Percentiles rank a stretch among this genome's conserved stretches.
These are phyloP conservation scores for Rhynchosporium secalis DNA, from an alignment of 2,329 filamentous ascomycete species.

Conservation along the genomic window DNA sequence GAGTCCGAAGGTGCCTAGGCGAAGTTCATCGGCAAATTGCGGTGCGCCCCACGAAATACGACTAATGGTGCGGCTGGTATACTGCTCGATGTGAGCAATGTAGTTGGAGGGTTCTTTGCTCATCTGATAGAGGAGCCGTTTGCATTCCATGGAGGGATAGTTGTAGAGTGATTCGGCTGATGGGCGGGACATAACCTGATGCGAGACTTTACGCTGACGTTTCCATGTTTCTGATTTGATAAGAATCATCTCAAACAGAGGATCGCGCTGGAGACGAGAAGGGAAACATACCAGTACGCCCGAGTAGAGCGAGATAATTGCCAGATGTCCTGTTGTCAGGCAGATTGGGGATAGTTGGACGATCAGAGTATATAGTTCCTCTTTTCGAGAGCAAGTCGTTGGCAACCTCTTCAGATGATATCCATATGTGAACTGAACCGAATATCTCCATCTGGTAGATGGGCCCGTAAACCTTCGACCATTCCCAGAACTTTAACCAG, in stretches of 20 bases:
- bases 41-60: constrained; percentile 49
- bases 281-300: constrained; percentile 43
- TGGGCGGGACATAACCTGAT: constrained; percentile 46
- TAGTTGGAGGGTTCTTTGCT: constrained; percentile 45
- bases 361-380: constrained; percentile 49
- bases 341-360: constrained; percentile 49
- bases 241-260: background rate
- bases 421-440: constrained; percentile 50
- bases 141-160: constrained; percentile 46
- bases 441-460: constrained; percentile 51
- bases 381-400: constrained; percentile 47
- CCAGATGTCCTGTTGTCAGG: constrained; percentile 50
- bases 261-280: too few relatives aligned
- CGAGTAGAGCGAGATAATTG: constrained; percentile 49
- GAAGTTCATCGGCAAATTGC: constrained; percentile 44
- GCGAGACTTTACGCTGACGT: constrained; percentile 49
- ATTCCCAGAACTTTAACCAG: constrained; percentile 52
- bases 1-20: constrained; percentile 48
- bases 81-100: constrained; percentile 49
- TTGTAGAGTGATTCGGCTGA: constrained; percentile 43
- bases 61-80: constrained; percentile 48
- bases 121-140: constrained; percentile 44
- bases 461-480: constrained; percentile 48
- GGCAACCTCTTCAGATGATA: constrained; percentile 48
- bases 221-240: constrained; percentile 48